These are phyloP conservation scores for Curvularia hawaiiensis DNA, from an alignment of 2,329 filamentous ascomycete species.

Conservation along the genomic window DNA sequence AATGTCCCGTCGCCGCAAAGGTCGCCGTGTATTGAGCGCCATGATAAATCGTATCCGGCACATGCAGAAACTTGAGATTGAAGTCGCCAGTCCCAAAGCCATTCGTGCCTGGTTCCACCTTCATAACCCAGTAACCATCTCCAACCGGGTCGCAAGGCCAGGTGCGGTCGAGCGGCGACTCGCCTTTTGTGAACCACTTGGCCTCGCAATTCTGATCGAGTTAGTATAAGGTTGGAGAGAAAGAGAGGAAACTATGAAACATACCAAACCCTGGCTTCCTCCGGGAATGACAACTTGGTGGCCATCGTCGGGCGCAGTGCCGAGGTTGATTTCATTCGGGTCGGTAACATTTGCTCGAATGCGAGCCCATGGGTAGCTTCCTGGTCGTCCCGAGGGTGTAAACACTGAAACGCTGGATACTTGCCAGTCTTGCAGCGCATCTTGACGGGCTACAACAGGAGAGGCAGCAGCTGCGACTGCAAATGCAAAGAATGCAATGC, in stretches of 20 bases:
- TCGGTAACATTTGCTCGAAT: constrained; percentile 35
- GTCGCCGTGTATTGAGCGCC: constrained; percentile 22
- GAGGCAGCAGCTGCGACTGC: constrained; percentile 11
- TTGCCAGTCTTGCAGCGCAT: constrained; percentile 27
- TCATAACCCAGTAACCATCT: constrained; percentile 34
- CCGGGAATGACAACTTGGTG: constrained; percentile 22
- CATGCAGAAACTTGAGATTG: constrained; percentile 32
- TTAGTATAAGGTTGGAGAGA: background rate
- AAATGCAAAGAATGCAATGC: constrained; percentile 19
- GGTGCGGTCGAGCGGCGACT: constrained; percentile 24
- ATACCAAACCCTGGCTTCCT: constrained; percentile 22
- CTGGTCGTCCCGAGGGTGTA: constrained; percentile 27
- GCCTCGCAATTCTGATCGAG: constrained; percentile 31
- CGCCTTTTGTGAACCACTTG: constrained; percentile 25
- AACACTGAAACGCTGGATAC: constrained; percentile 16
- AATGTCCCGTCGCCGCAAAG: constrained; percentile 21
- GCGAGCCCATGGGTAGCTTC: constrained; percentile 24
- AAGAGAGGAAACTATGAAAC: background rate
- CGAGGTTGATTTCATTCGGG: constrained; percentile 31
- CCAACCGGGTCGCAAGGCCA: constrained; percentile 32
- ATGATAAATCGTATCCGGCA: constrained; percentile 18
- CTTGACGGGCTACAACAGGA: constrained; percentile 20
- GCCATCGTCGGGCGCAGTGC: constrained; percentile 7
- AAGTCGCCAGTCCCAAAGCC: constrained; percentile 23
- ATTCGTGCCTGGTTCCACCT: constrained; percentile 18